Conservation (phyloP, 176 grass and related monocot species). For the Olyra latifolia region DNA sequence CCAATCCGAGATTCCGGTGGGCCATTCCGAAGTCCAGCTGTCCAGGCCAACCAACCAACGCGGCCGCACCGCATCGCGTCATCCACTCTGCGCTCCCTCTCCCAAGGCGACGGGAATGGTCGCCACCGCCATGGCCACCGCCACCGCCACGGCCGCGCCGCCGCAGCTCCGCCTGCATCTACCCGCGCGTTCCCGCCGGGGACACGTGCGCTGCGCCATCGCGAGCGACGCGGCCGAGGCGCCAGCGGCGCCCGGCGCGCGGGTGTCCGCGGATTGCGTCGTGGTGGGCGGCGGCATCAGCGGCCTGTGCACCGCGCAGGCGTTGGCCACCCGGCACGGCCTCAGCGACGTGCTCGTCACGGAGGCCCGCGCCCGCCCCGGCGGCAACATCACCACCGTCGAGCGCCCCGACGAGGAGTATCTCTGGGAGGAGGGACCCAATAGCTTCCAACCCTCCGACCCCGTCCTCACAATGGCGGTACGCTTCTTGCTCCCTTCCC, state of each 20-base stretch:
- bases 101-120: constrained; percentile 22
- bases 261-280: constrained; percentile 67
- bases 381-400: constrained; percentile 90
- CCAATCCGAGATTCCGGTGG: not conserved
- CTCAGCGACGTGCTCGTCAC: constrained; percentile 64
- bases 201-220: constrained; percentile 8
- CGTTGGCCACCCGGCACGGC: constrained; percentile 58
- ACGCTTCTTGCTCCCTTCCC: not conserved
- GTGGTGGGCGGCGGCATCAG: constrained; percentile 88
- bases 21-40: not conserved
- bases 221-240: constrained; percentile 27
- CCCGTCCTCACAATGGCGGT: constrained; percentile 81
- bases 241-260: not conserved
- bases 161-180: not conserved
- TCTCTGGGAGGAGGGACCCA: constrained; percentile 93
- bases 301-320: constrained; percentile 91
- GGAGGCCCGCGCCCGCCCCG: constrained; percentile 65
- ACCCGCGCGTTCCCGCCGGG: not conserved
- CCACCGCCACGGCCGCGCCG: constrained; percentile 10
- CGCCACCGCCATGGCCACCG: constrained; percentile 29
- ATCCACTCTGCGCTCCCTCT: constrained; percentile 26
- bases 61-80: constrained; percentile 22
- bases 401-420: constrained; percentile 65
- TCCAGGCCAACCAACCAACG: not conserved
- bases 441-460: constrained; percentile 96